A percentile compares a stretch with the other conserved stretches of the same genome.
These are phyloP conservation scores for Puccinia polysora DNA, from an alignment of 1,284 basidiomycete genomes.

Conservation along the genomic window DNA sequence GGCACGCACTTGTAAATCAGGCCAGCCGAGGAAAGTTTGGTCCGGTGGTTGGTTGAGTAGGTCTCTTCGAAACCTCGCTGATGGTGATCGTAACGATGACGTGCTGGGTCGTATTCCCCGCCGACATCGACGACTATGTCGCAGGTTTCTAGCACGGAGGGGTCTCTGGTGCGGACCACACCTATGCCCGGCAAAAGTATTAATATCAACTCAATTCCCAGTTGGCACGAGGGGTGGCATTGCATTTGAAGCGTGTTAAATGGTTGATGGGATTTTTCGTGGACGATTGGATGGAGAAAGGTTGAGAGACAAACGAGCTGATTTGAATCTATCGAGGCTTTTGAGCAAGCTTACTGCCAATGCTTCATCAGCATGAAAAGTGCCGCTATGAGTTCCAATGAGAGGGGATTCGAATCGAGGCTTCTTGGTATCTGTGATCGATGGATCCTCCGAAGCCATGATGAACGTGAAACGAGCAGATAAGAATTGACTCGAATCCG, in stretches of 20 bases:
- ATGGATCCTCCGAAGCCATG: slow-evolving; percentile 12
- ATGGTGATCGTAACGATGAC: slow-evolving; percentile 87
- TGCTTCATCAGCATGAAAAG: slow-evolving; percentile 95
- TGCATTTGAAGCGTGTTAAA: too few species aligned
- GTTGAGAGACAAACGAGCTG: slow-evolving; percentile 61
- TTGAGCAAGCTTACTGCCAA: slow-evolving; percentile 85
- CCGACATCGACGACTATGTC: slow-evolving; percentile 98
- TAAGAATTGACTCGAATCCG: too few species aligned
- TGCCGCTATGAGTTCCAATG: slow-evolving; percentile 90
- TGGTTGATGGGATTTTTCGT: too few species aligned
- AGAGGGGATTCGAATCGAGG: slow-evolving; percentile 21
- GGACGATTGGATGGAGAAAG: too few species aligned
- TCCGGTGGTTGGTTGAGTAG: slow-evolving; percentile 72
- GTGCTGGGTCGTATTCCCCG: slow-evolving; percentile 75
- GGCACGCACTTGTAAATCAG: slow-evolving; percentile 79
- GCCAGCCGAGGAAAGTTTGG: slow-evolving; percentile 88
- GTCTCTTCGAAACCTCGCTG: slow-evolving; percentile 87
- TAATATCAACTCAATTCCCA: background rate
- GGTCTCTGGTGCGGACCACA: slow-evolving; percentile 75
- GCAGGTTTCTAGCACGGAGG: slow-evolving; percentile 70
- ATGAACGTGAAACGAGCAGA: too few species aligned
- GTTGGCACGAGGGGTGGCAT: too few species aligned
- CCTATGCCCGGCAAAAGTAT: slow-evolving; percentile 55
- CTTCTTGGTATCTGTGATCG: slow-evolving; percentile 5
- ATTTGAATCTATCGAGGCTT: slow-evolving; percentile 69